These are phyloP conservation scores for Jasminum sambac DNA, from an alignment of 257 asterid genomes.

Conservation along the genomic window DNA sequence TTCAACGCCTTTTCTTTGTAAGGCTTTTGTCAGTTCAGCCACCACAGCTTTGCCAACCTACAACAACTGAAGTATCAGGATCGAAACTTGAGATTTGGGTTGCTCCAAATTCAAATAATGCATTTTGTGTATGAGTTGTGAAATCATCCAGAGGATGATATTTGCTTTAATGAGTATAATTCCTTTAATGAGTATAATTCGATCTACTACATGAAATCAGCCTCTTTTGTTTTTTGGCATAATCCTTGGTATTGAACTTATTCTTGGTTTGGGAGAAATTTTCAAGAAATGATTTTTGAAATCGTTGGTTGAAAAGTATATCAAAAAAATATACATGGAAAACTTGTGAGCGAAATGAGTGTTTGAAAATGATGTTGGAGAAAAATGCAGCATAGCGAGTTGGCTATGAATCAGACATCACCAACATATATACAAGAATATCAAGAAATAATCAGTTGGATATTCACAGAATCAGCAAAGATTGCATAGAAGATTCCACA, in stretches of 20 bases:
- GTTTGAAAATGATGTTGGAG: too few relatives aligned
- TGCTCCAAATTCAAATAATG: neutral
- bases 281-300: too few relatives aligned
- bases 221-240: neutral
- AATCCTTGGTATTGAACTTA: neutral
- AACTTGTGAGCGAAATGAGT: too few relatives aligned
- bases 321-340: too few relatives aligned
- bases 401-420: neutral
- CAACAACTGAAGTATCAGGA: conserved; percentile 6
- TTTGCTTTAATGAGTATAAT: neutral
- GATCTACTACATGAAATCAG: too few relatives aligned
- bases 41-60: conserved; percentile 90
- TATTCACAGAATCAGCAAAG: neutral
- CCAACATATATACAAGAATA: neutral
- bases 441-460: neutral
- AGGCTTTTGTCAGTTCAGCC: conserved; percentile 66
- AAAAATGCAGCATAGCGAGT: neutral
- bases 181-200: neutral
- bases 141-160: neutral
- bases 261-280: neutral
- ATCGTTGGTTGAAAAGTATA: too few relatives aligned
- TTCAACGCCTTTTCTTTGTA: conserved; percentile 69
- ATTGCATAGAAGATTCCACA: neutral
- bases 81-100: neutral
- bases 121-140: neutral